Conservation (phyloP, 441 rosid species). For the Croton laevigatus region DNA sequence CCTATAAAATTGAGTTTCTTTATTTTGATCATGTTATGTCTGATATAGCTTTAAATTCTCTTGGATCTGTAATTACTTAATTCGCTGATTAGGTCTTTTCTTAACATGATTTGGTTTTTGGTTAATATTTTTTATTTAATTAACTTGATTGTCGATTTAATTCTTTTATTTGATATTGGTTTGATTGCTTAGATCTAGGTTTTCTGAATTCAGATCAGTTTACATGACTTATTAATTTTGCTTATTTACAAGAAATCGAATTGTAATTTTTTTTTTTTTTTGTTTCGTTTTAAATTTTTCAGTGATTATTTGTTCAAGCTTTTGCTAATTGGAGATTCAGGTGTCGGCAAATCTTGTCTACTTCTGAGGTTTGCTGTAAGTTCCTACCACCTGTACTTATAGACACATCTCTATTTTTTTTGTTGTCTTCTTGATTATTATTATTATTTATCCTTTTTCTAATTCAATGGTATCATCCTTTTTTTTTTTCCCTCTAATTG, state of each 20-base stretch:
- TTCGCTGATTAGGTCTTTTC: neutral
- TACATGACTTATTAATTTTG: neutral
- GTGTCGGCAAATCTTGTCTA: slow-evolving; percentile 36
- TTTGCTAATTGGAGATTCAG: slow-evolving; percentile 39
- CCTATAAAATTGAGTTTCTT: neutral
- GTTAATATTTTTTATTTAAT: neutral
- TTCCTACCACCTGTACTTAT: neutral
- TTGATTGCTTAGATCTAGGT: slow-evolving; percentile 37
- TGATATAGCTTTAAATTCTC: neutral
- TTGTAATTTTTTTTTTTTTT: neutral
- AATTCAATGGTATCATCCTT: neutral
- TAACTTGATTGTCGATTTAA: slow-evolving; percentile 4
- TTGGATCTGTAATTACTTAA: slow-evolving; percentile 25
- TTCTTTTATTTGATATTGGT: slow-evolving; percentile 10
- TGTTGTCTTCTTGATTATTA: no score
- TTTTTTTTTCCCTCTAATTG: no score
- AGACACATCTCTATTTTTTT: neutral
- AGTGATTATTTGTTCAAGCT: slow-evolving; percentile 43
- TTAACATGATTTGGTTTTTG: neutral
- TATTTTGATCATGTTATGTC: neutral
- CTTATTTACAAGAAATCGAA: neutral
- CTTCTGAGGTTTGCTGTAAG: slow-evolving; percentile 40
- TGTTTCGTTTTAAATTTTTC: slow-evolving; percentile 11
- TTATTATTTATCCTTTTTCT: neutral
- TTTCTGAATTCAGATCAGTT: slow-evolving; percentile 32